These are phyloP conservation scores for Aspergillus tamarii DNA, from an alignment of 2,329 filamentous ascomycete species.

Conservation along the genomic window DNA sequence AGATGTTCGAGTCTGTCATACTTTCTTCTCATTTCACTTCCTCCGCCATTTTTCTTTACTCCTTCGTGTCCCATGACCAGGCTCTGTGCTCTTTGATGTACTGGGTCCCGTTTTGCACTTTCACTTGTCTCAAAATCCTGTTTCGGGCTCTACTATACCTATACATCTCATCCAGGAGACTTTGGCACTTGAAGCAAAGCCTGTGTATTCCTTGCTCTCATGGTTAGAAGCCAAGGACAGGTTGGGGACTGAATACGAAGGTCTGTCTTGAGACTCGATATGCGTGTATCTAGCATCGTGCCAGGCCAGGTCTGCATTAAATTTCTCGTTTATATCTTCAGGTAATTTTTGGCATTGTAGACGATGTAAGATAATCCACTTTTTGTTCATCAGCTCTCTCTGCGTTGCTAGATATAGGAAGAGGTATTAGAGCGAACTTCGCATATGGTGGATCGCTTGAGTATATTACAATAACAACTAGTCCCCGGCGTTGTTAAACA, in stretches of 20 bases:
- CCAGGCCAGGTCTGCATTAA: constrained; percentile 12
- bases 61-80: not conserved
- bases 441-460: too few relatives aligned
- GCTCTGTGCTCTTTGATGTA: constrained; percentile 7
- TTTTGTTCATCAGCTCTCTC: not conserved
- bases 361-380: not conserved
- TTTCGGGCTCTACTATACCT: constrained; percentile 3
- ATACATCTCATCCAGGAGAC: not conserved
- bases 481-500: not conserved
- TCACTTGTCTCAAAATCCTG: not conserved
- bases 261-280: constrained; percentile 10
- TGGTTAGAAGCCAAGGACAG: not conserved
- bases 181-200: not conserved
- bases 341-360: not conserved
- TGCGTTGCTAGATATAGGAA: not conserved
- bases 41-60: not conserved
- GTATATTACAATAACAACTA: not conserved
- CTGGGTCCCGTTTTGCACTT: not conserved
- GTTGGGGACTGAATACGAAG: constrained; percentile 3
- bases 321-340: not conserved
- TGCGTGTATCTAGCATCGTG: constrained; percentile 18
- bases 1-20: constrained; percentile 4
- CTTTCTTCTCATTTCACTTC: not conserved
- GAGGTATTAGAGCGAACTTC: too few relatives aligned
- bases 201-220: constrained; percentile 3